These are phyloP conservation scores for Thalassiosira livingstoniorum DNA, from an alignment of 352 stramenopile species.

Conservation along the genomic window DNA sequence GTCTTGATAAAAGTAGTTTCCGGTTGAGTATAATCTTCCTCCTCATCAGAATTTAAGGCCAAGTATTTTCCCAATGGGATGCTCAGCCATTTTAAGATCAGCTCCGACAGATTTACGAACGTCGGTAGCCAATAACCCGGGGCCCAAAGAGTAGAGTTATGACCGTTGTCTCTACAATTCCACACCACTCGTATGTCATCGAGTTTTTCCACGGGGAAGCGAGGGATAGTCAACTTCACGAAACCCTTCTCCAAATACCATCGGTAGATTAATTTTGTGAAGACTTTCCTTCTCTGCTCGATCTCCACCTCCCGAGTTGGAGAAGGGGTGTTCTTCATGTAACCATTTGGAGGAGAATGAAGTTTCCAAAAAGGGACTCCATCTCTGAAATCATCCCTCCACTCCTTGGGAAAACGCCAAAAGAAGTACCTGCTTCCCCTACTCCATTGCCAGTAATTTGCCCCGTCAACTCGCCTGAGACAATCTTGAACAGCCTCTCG, in stretches of 20 bases:
- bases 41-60: background rate
- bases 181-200: constrained; percentile 33
- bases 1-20: constrained; percentile 18
- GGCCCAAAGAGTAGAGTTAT: constrained; percentile 34
- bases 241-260: constrained; percentile 35
- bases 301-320: constrained; percentile 9
- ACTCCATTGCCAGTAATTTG: constrained; percentile 53
- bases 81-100: constrained; percentile 42
- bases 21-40: constrained; percentile 44
- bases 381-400: constrained; percentile 7
- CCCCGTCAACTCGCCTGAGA: background rate
- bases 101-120: constrained; percentile 21
- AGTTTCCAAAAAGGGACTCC: constrained; percentile 35
- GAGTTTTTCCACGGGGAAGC: constrained; percentile 60
- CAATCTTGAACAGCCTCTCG: constrained; percentile 14
- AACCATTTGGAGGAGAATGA: background rate
- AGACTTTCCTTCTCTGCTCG: constrained; percentile 40
- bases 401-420: constrained; percentile 48
- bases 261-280: constrained; percentile 26
- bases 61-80: constrained; percentile 28
- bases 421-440: constrained; percentile 33
- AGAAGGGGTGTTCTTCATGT: constrained; percentile 16
- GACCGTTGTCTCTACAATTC: constrained; percentile 31
- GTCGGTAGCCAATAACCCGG: constrained; percentile 22
- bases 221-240: constrained; percentile 33